These are phyloP conservation scores for Backusella australiensis DNA, from an alignment of 192 early-diverging fungal species.

Conservation along the genomic window DNA sequence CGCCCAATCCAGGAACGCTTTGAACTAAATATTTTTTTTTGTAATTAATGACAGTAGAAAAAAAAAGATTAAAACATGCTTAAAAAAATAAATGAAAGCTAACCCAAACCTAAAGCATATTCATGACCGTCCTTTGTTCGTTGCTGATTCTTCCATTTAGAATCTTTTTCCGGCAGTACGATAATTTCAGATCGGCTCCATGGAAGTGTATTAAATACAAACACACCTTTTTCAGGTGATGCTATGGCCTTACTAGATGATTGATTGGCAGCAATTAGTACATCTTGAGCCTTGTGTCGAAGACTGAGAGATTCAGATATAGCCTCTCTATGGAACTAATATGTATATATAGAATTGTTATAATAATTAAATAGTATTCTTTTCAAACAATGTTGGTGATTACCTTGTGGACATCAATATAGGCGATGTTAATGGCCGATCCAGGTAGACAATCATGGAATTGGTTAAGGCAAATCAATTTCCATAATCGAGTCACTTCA, in stretches of 20 bases:
- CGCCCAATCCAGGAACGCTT: conserved; percentile 19
- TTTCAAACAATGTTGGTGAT: too few species aligned
- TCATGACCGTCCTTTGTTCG: conserved; percentile 33
- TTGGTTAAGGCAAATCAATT: conserved; percentile 89
- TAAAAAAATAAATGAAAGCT: neutral
- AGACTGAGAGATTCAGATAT: conserved; percentile 20
- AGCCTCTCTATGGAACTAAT: conserved; percentile 42
- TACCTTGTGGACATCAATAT: conserved; percentile 75
- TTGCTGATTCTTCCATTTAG: conserved; percentile 28
- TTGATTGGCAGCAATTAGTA: neutral
- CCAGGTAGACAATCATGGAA: conserved; percentile 99
- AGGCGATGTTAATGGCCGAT: conserved; percentile 85
- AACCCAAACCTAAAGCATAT: conserved; percentile 43
- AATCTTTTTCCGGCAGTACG: conserved; percentile 42
- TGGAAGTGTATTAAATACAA: conserved; percentile 66
- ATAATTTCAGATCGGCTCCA: conserved; percentile 75
- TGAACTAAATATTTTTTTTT: conserved; percentile 1
- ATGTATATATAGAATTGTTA: neutral
- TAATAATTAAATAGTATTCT: too few species aligned
- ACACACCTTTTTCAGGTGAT: conserved; percentile 23
- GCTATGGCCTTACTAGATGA: neutral
- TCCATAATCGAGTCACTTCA: conserved; percentile 85
- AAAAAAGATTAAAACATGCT: neutral
- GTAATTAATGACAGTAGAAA: neutral
- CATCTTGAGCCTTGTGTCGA: conserved; percentile 30